A percentile compares a stretch with the other conserved stretches of the same genome.
Evolutionary conservation across 1,284 basidiomycete species (phyloP).

Genomic region (Sanghuangporus sanghuang): DNA sequence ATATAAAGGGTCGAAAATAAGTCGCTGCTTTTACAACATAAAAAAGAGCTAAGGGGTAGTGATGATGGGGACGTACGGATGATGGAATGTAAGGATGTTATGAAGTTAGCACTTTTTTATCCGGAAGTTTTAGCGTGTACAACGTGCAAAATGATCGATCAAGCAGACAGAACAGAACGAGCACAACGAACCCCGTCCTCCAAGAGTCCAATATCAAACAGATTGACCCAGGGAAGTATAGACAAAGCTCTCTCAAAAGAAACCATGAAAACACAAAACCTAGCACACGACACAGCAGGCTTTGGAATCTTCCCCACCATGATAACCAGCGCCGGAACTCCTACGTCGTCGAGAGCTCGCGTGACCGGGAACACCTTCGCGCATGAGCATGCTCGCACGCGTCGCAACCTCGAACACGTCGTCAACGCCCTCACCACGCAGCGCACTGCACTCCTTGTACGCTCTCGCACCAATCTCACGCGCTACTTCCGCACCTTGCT

Average conservation of each 20-base stretch:
- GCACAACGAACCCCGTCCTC: background rate
- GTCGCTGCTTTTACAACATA: background rate
- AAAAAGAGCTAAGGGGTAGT: background rate
- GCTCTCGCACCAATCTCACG: conserved; percentile 79
- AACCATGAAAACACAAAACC: conserved; percentile 7
- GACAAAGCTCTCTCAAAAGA: background rate
- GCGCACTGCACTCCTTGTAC: conserved; percentile 91
- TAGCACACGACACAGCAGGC: conserved; percentile 53
- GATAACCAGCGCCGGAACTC: conserved; percentile 42
- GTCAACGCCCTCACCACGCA: conserved; percentile 91
- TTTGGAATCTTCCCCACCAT: conserved; percentile 41
- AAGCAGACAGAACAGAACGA: background rate
- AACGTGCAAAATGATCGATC: background rate
- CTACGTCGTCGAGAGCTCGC: conserved; percentile 43
- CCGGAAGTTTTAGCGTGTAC: background rate
- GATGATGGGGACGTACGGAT: background rate
- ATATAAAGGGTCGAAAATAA: background rate
- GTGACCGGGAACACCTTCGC: conserved; percentile 64
- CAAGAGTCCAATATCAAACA: background rate
- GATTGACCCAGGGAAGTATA: background rate
- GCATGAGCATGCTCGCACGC: conserved; percentile 89
- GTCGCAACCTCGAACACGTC: conserved; percentile 95
- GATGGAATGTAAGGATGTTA: background rate
- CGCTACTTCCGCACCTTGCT: conserved; percentile 75
- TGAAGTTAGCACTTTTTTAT: background rate